Evolutionary conservation across 768 basidiomycete genomes (phyloP).

Genomic region (Mrakia blollopis): DNA sequence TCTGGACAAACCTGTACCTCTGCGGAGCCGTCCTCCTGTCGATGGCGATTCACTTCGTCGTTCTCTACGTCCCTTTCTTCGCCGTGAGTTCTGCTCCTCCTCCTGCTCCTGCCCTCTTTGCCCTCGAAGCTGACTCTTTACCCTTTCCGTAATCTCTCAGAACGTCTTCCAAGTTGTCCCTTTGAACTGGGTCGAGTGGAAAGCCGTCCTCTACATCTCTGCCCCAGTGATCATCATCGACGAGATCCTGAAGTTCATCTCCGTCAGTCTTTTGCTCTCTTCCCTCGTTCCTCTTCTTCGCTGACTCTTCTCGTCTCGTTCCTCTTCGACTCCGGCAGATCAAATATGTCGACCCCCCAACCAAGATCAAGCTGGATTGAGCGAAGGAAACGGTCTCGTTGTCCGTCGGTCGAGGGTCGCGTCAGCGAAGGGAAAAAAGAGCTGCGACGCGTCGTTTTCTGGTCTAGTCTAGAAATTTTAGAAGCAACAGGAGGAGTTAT

Average conservation of each 20-base stretch:
- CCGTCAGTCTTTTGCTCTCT: constrained; percentile 26
- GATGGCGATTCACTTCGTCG: constrained; percentile 89
- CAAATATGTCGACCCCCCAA: constrained; percentile 1
- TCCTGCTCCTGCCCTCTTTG: neutral
- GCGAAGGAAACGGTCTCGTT: neutral
- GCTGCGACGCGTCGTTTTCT: neutral
- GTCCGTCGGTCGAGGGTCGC: too few relatives aligned
- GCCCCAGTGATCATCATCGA: constrained; percentile 85
- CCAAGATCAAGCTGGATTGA: constrained; percentile 17
- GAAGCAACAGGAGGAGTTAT: too few relatives aligned
- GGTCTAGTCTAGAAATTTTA: too few relatives aligned
- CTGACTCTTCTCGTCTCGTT: neutral
- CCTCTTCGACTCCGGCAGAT: neutral
- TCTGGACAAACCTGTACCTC: constrained; percentile 93
- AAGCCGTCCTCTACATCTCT: constrained; percentile 80
- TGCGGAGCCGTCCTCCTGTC: constrained; percentile 82
- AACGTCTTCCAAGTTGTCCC: constrained; percentile 85
- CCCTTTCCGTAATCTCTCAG: constrained; percentile 45
- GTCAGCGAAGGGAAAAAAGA: too few relatives aligned
- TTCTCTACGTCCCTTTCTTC: constrained; percentile 96
- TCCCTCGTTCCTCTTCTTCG: neutral
- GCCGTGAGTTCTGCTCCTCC: constrained; percentile 54
- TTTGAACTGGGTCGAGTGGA: constrained; percentile 92
- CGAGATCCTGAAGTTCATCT: constrained; percentile 72
- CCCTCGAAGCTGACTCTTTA: constrained; percentile 4